Evolutionary conservation across 176 grass and related monocot species (phyloP).

Genomic region (Aechmea fasciata): DNA sequence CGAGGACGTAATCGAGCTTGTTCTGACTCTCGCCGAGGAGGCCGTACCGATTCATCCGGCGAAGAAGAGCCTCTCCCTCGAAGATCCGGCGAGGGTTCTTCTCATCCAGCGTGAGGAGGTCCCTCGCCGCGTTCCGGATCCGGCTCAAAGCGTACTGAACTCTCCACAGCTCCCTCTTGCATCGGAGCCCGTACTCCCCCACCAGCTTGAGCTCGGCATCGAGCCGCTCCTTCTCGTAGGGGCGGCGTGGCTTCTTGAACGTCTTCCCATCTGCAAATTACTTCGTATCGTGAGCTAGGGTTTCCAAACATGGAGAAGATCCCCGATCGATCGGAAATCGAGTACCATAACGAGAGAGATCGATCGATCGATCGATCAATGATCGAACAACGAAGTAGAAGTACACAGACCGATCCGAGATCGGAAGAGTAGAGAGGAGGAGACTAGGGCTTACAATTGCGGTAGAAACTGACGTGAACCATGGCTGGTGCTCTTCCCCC

Average conservation of each 20-base stretch:
- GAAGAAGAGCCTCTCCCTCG: conserved; percentile 36
- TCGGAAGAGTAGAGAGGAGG: background rate
- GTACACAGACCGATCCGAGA: background rate
- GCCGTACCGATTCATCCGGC: conserved; percentile 34
- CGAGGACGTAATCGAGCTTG: conserved; percentile 44
- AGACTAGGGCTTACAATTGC: conserved; percentile 36
- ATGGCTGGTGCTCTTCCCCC: conserved; percentile 23
- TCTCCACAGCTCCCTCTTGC: conserved; percentile 34
- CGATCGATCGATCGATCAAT: background rate
- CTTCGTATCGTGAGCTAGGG: background rate
- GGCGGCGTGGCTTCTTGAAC: conserved; percentile 27
- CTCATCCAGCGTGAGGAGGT: conserved; percentile 35
- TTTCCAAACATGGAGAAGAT: too few species aligned
- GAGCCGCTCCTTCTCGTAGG: conserved; percentile 26
- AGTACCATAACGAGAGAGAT: too few species aligned
- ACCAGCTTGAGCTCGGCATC: conserved; percentile 34
- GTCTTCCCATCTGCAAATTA: conserved; percentile 27
- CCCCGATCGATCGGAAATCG: too few species aligned
- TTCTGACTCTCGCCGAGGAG: conserved; percentile 31
- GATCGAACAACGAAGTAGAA: background rate
- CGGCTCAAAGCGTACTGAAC: conserved; percentile 34
- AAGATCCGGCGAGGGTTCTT: conserved; percentile 33
- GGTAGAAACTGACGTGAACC: conserved; percentile 56
- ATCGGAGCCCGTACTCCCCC: conserved; percentile 34
- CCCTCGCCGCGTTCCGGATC: conserved; percentile 34